Base-by-base conservation (phyloP, 2,329 filamentous ascomycete species). In the Fusarium liriodendri region DNA sequence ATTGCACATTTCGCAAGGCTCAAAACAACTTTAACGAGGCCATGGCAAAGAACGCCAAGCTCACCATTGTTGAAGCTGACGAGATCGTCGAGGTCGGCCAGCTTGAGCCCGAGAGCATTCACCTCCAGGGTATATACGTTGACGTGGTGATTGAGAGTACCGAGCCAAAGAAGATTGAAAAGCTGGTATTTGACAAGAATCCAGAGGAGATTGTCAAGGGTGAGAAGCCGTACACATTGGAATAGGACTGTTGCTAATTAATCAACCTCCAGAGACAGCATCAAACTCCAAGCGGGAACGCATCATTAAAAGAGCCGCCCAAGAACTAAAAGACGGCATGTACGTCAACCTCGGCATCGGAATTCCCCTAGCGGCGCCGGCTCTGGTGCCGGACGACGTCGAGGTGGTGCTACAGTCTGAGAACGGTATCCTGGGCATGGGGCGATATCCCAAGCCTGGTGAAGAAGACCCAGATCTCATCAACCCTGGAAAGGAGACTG, bases 291-390 rank as follows among this genome's bases (percentile, higher is more conserved):
- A 50, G 10, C 9, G 25, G 2, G 47, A 52, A n/a, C 47, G 47
- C 0, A 52, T 97, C 80, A 94, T 97, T 45, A 90, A 90, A 70
- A 88, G 94, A 67, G 94, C 94, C 1, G 93, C 94, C 38, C 95
- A 95, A 85, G 94, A 97, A 84, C 94, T 97, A 84, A 94, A 95
- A 87, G 95, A 97, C 82, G 94, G 94, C 83, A 96, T 96, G 93
- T 97, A 97, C 82, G 94, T 94, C 76, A 97, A 97, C 82, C 84
- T 97, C 58, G 95, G 95, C 66, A 97, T 97, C 73, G 95, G 95
- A 61, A 97, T 97, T 93, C 95, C 95, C 60, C 96, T 97, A 90
- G 89, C 96, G 52, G 94, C 94, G 0, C 94, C 95, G 1, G 92
- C 89, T 54, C 97, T 96, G 79, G 93, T 97, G 40, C 91, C 91